Evolutionary conservation across 2,329 filamentous ascomycete species (phyloP), one percentile per base, ranked within the genome.

Genomic region (Paracoccidioides brasiliensis): DNA sequence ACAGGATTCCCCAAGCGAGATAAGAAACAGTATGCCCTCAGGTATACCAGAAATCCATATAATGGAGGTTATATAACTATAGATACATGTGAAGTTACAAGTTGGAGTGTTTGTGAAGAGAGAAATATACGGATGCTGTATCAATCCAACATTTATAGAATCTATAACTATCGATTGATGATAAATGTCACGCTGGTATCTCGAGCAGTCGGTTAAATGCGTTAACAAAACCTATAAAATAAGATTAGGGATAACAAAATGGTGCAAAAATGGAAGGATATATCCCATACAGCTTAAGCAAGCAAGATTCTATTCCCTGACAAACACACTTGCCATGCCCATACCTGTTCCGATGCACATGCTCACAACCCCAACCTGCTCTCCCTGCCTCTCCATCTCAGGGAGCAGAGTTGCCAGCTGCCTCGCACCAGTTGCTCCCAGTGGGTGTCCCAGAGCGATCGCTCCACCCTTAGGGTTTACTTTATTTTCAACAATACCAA

Each of bases 391-490:
- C 71, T 81, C 74, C 81, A 87, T 66, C 75, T 85, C 78, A 71
- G 80, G 68, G 74, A 95, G 67, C 75, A 91, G 69, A 52, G 87
- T 91, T 50, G 82, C 82, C 63, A 90, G 72, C 79, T 95, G 85
- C 62, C 90, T 78, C 35, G 86, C 88, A 38, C 88, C 89, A 4
- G 90, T 96, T 37, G 90, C 90, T 49, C 91, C 90, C 0, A 96
- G 78, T 5, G 90, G 90, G 69, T 96, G 91, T 1, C 91, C 91
- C 30, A 96, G 74, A n/a, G 91, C 90, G 69, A 96, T 95, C 2
- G 90, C 91, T 37, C 91, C 90, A 58, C 91, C 91, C 64, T 94
- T 90, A 0, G 89, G 89, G 72, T 97, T 97, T 15, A 96, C 86
- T 71, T 80, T 84, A 6, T 80, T 81, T 55, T 80, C 72, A 62